Percentiles rank a stretch among this genome's conserved stretches.
phyloP scores from a whole-genome alignment of 306 rosid species.

The Hippophae tibetana region DNA sequence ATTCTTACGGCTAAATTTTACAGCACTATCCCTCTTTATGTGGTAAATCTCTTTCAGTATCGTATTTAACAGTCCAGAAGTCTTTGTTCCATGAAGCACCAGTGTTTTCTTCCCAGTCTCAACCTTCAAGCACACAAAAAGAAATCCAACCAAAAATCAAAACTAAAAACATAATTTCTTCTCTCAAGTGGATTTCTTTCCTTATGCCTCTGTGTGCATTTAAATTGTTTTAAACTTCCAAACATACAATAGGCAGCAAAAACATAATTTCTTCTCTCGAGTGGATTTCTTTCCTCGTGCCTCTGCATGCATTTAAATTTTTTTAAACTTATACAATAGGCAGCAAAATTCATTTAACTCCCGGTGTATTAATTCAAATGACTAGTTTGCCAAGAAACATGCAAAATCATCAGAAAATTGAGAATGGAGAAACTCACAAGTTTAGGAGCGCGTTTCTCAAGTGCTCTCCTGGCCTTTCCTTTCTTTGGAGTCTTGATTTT shows the following conservation, averaged over 20 bases:
- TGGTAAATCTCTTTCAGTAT: slow-evolving; percentile 60
- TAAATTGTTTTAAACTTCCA: not conserved
- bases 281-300: not conserved
- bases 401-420: not conserved
- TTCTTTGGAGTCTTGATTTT: slow-evolving; percentile 53
- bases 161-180: not conserved
- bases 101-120: slow-evolving; percentile 89
- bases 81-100: slow-evolving; percentile 74
- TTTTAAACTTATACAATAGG: not conserved
- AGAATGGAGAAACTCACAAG: slow-evolving; percentile 31
- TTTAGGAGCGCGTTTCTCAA: slow-evolving; percentile 85
- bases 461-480: slow-evolving; percentile 46
- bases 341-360: too few species aligned
- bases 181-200: not conserved
- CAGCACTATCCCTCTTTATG: slow-evolving; percentile 51
- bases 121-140: slow-evolving; percentile 29
- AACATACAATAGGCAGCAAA: not conserved
- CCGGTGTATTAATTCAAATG: too few species aligned
- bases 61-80: slow-evolving; percentile 48
- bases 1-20: slow-evolving; percentile 65
- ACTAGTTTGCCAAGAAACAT: slow-evolving; percentile 1
- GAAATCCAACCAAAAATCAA: not conserved
- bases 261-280: not conserved
- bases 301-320: not conserved
- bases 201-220: not conserved